Conservation (phyloP, 2,329 filamentous ascomycete species). For the Magnaporthiopsis rhizophila region DNA sequence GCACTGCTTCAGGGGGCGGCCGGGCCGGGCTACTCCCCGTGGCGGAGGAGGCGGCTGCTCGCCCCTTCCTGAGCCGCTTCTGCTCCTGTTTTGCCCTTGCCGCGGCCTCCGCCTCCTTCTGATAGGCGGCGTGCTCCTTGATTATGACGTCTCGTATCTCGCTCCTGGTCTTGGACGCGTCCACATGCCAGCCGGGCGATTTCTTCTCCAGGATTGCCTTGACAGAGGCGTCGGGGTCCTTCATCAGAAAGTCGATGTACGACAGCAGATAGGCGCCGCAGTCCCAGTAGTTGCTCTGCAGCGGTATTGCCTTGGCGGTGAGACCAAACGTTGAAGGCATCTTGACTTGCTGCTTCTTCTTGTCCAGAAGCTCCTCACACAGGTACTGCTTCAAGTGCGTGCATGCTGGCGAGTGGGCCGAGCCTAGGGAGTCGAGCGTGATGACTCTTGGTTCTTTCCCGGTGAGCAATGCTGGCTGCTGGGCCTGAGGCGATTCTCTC, state of each 20-base stretch:
- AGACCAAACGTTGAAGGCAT: conserved; percentile 36
- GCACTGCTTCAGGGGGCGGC: not conserved
- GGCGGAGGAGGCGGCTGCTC: not conserved
- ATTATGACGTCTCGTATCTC: conserved; percentile 61
- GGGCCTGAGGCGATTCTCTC: not conserved
- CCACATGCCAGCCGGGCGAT: conserved; percentile 41
- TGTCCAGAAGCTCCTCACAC: conserved; percentile 58
- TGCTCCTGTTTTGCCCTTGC: conserved; percentile 24
- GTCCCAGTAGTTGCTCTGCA: conserved; percentile 78
- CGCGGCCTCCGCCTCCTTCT: conserved; percentile 30
- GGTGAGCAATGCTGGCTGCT: not conserved
- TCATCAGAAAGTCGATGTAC: conserved; percentile 76
- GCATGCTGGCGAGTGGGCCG: conserved; percentile 54
- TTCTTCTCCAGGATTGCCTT: conserved; percentile 56
- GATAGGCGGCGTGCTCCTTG: conserved; percentile 51
- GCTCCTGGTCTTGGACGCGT: conserved; percentile 51
- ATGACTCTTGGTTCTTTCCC: conserved; percentile 61
- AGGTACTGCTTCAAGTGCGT: conserved; percentile 70
- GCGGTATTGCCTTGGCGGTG: conserved; percentile 67
- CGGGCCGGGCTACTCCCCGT: not conserved
- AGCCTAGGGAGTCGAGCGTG: conserved; percentile 78
- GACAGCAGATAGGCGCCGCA: conserved; percentile 82
- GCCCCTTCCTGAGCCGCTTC: conserved; percentile 11
- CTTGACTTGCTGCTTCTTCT: conserved; percentile 39
- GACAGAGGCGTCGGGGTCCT: conserved; percentile 64